Evolutionary conservation across 1,284 basidiomycete genomes (phyloP).

Genomic region (Puccinia triticina): DNA sequence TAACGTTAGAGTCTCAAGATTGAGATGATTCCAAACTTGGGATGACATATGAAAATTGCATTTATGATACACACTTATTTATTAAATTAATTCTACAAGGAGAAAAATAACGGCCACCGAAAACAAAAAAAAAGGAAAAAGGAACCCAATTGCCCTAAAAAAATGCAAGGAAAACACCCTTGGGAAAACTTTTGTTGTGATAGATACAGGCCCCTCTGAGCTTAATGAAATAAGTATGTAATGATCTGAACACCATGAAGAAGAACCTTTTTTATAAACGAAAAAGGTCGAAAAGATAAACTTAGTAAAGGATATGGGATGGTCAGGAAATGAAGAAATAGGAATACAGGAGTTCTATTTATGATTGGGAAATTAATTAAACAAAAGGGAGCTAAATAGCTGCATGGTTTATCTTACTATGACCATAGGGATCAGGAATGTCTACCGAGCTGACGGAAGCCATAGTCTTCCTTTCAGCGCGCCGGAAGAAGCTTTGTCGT

Average conservation of each 20-base stretch:
- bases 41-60: too few relatives aligned
- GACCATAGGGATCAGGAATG: slow-evolving; percentile 34
- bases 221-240: background rate
- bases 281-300: background rate
- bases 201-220: background rate
- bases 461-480: background rate
- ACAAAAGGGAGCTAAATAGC: background rate
- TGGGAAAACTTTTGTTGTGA: background rate
- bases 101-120: too few relatives aligned
- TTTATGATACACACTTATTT: too few relatives aligned
- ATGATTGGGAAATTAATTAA: background rate
- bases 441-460: slow-evolving; percentile 29
- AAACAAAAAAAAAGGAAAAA: background rate
- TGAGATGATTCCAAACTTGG: too few relatives aligned
- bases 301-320: background rate
- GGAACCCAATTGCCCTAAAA: background rate
- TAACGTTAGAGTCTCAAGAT: too few relatives aligned
- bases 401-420: background rate
- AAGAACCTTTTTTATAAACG: background rate
- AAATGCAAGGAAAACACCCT: background rate
- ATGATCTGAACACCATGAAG: background rate
- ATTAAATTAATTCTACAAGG: too few relatives aligned
- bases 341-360: background rate
- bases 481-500: background rate
- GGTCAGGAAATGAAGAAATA: background rate